Percentiles rank a stretch among this genome's conserved stretches.
Evolutionary conservation across 768 basidiomycete genomes (phyloP).

Genomic region (Naematelia encephala): DNA sequence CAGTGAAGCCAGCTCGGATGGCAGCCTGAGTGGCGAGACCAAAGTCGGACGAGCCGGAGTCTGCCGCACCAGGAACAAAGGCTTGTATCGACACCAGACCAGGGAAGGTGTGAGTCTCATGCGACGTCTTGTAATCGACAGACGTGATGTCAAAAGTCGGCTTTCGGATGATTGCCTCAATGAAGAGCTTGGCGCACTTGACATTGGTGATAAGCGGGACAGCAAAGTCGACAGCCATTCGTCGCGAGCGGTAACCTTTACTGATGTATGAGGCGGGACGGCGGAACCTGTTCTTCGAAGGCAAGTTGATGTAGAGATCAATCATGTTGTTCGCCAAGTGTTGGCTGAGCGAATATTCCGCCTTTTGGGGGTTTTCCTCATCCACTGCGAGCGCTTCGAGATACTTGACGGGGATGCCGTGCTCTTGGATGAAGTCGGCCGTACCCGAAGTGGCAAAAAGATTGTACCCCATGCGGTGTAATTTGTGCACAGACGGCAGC

Average conservation of each 20-base stretch:
- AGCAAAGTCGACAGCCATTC: constrained; percentile 98
- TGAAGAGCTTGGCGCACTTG: constrained; percentile 95
- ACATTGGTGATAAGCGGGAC: constrained; percentile 97
- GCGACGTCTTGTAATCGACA: constrained; percentile 91
- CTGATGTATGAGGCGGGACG: constrained; percentile 95
- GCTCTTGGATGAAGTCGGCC: constrained; percentile 93
- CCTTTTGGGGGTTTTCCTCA: constrained; percentile 71
- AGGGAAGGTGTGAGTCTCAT: constrained; percentile 83
- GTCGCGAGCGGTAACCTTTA: constrained; percentile 92
- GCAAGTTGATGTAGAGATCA: constrained; percentile 99
- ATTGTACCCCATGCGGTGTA: constrained; percentile 88
- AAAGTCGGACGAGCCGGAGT: constrained; percentile 61
- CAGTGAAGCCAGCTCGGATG: constrained; percentile 85
- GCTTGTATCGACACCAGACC: constrained; percentile 84
- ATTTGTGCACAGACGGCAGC: constrained; percentile 88
- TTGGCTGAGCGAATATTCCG: constrained; percentile 94
- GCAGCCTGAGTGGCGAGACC: constrained; percentile 71
- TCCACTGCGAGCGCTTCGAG: constrained; percentile 71
- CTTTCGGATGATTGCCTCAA: constrained; percentile 70
- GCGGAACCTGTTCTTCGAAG: constrained; percentile 95
- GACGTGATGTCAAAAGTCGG: constrained; percentile 85
- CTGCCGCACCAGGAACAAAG: constrained; percentile 71
- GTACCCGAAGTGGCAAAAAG: constrained; percentile 97
- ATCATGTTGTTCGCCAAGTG: constrained; percentile 91
- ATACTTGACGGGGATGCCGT: constrained; percentile 96